These are phyloP conservation scores for Ganoderma meredithae DNA, from an alignment of 1,284 basidiomycete genomes.

Conservation along the genomic window DNA sequence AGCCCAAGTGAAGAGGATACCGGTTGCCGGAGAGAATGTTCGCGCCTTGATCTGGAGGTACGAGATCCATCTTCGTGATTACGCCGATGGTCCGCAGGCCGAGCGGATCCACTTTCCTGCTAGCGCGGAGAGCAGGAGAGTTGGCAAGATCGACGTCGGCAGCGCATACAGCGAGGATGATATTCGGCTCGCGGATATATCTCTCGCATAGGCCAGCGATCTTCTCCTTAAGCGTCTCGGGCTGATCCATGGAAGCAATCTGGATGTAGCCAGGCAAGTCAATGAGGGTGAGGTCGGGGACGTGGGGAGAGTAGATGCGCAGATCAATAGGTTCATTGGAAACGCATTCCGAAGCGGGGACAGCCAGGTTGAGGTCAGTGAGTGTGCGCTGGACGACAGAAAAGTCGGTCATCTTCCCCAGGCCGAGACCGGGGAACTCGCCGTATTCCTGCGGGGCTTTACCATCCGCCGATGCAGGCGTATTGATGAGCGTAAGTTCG, in stretches of 20 bases:
- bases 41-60: slow-evolving; percentile 86
- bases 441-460: slow-evolving; percentile 85
- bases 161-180: slow-evolving; percentile 97
- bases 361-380: slow-evolving; percentile 94
- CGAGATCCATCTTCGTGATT: slow-evolving; percentile 99
- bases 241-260: slow-evolving; percentile 94
- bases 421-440: slow-evolving; percentile 91
- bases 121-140: slow-evolving; percentile 93
- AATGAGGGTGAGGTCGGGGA: slow-evolving; percentile 97
- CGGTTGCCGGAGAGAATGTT: slow-evolving; percentile 88
- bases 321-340: slow-evolving; percentile 97
- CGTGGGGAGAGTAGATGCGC: slow-evolving; percentile 93
- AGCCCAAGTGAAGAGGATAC: slow-evolving; percentile 97
- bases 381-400: slow-evolving; percentile 90
- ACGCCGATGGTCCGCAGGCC: slow-evolving; percentile 97
- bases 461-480: slow-evolving; percentile 61
- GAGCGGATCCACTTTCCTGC: slow-evolving; percentile 92
- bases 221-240: slow-evolving; percentile 93
- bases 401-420: slow-evolving; percentile 92
- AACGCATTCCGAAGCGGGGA: slow-evolving; percentile 88
- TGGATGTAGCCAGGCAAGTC: slow-evolving; percentile 99
- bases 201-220: slow-evolving; percentile 91
- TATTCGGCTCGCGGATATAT: slow-evolving; percentile 98
- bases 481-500: slow-evolving; percentile 96
- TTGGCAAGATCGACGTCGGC: slow-evolving; percentile 99